These are phyloP conservation scores for Zostera marina DNA, from an alignment of 116 monocot species.

Conservation along the genomic window DNA sequence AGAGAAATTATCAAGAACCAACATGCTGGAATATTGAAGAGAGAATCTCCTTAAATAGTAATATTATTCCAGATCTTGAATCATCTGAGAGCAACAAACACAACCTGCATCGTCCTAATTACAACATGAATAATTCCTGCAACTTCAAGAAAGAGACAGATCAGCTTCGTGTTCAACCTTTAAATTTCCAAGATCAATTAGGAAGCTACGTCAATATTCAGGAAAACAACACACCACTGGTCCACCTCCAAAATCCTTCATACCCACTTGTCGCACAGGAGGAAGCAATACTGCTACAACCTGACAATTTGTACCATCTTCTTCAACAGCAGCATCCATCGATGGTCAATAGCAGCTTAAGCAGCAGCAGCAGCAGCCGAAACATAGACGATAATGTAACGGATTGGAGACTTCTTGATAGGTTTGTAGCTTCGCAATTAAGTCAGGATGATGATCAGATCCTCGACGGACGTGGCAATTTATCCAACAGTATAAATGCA, in stretches of 20 bases:
- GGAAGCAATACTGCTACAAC: not conserved
- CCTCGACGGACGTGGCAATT: no score
- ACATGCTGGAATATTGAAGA: slow-evolving; percentile 14
- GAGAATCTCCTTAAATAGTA: slow-evolving; percentile 3
- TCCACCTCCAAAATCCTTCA: slow-evolving; percentile 5
- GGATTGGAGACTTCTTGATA: slow-evolving; percentile 77
- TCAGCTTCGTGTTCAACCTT: slow-evolving; percentile 13
- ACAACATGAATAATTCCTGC: slow-evolving; percentile 20
- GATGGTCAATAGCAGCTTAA: not conserved
- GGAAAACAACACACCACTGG: not conserved
- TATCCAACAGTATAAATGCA: not conserved
- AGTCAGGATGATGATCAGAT: slow-evolving; percentile 1
- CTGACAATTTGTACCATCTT: no score
- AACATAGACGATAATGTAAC: slow-evolving; percentile 19
- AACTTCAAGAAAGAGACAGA: slow-evolving; percentile 55
- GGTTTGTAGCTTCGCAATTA: slow-evolving; percentile 56
- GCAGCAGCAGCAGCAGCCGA: not conserved
- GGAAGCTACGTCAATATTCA: slow-evolving; percentile 26
- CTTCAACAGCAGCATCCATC: not conserved
- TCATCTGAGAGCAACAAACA: slow-evolving; percentile 12
- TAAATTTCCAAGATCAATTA: slow-evolving; percentile 34
- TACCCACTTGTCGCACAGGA: slow-evolving; percentile 5
- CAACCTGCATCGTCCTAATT: not conserved
- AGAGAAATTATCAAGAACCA: slow-evolving; percentile 7
- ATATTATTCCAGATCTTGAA: slow-evolving; percentile 24